Base-by-base conservation (phyloP, 1,284 basidiomycete species). In the Earliella scabrosa region DNA sequence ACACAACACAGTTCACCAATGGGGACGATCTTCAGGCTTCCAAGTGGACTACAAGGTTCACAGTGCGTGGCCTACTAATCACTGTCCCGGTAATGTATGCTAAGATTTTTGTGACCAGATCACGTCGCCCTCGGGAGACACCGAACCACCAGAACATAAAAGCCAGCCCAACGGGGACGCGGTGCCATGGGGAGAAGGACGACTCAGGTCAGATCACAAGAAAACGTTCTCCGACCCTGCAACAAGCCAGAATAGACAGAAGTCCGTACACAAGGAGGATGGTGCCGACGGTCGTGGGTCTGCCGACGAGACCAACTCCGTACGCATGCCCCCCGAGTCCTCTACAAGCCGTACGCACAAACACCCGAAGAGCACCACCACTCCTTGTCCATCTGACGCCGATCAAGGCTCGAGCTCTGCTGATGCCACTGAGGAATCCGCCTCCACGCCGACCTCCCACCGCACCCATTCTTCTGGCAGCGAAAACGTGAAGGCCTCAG, bases 31-130 rank as follows among this genome's bases (percentile, higher is more conserved):
- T 29, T 11, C 40, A 63, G 24, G 58, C 67, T 29, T 62, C 71
- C 7, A 61, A 60, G 29, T 78, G 75, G 75, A 78, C 75, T 0
- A 70, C 73, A 9, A 70, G 75, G 2, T 78, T 78, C 56, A 72
- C 73, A 27, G 75, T 76, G 48, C 46, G 65, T 52, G 20, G n/a
- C 21, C 18, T 9, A 18, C 5, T 14, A n/a, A 31, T 4, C 8
- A 32, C 14, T 18, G n/a, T n/a, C 26, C 11, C 11, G n/a, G 14
- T 9, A 20, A 23, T 47, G 26, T 36, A 29, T 20, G 9, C 20
- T 4, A 23, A 39, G 35, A 11, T 36, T 32, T 16, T 21, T 31
- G 20, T 6, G 11, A 5, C 8, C 34, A 74, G 74, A 75, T 74
- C 44, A 62, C 71, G 1, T 72, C 72, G 5, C 56, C 66, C 2